Base-by-base conservation (phyloP, 495 filamentous ascomycete genomes). In the Neurospora africana region DNA sequence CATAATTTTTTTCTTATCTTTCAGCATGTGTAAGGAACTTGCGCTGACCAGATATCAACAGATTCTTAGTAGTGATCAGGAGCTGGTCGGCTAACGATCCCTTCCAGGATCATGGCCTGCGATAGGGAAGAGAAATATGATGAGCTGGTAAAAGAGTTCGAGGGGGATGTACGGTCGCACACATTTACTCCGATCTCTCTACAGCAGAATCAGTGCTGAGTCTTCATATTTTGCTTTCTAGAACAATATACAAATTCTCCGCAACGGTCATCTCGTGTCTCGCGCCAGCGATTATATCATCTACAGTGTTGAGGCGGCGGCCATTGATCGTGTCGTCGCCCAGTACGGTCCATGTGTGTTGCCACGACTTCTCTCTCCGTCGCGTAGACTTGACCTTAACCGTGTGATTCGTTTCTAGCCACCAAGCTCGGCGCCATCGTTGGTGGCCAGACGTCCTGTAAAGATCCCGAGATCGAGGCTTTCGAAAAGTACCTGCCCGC, bases 361-460 rank as follows among this genome's bases (percentile, higher is more conserved):
- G 39, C 61, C 72, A 69, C 75, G 76, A 61, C 70, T 41, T 23
- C 43, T 72, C 23, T 71, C 69, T 68, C 33, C 41, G 44, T 38
- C 43, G 41, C 76, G 53, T 65, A 65, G 53, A 65, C 53, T 27
- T 35, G 27, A 19, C 6, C 70, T 77, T 39, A 79, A 65, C 74
- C 69, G 39, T 35, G 68, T 37, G 41, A 23, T 10, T 41, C 27
- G 17, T 68, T 53, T 71, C 37, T 43, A 98, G 95, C 96, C 75
- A 98, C 96, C 68, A 97, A 96, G 79, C 86, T 92, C 73, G 90
- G 91, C 70, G 95, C 96, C 58, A 94, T 99, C 72, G 95, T 99
- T 43, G 95, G 95, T 69, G 95, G 95, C 23, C 95, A 99, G 81
- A 99, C 95, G 2, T 98, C 96, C 5, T 98, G 96, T 85, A 99